Evolutionary conservation across 2,329 filamentous ascomycete species (phyloP).

Genomic region (Curvularia lunata): DNA sequence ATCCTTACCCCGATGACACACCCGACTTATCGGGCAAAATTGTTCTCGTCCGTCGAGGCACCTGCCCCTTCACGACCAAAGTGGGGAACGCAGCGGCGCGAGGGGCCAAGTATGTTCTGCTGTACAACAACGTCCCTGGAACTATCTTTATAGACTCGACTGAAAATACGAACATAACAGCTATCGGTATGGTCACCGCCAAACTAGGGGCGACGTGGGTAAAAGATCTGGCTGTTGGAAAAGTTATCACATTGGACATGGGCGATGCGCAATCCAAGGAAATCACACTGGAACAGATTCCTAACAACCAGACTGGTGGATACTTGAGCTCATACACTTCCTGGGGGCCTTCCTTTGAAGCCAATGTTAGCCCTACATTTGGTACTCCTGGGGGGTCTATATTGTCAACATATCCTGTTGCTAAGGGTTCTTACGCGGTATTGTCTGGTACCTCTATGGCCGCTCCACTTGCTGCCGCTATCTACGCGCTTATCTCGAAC

Average conservation of each 20-base stretch:
- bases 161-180: not conserved
- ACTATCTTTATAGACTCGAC: not conserved
- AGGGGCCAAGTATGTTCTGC: not conserved
- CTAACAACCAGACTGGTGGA: not conserved
- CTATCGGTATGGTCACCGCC: not conserved
- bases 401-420: constrained; percentile 61
- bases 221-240: not conserved
- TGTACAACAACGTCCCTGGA: not conserved
- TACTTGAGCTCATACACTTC: not conserved
- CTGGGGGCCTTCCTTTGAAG: constrained; percentile 68
- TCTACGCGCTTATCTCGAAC: constrained; percentile 21
- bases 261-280: not conserved
- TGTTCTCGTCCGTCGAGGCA: constrained; percentile 2
- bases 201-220: not conserved
- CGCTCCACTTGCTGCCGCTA: constrained; percentile 21
- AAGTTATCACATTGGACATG: not conserved
- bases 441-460: constrained; percentile 65
- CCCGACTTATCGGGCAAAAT: constrained; percentile 1
- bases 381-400: constrained; percentile 64
- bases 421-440: constrained; percentile 56
- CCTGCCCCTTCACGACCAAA: not conserved
- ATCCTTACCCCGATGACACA: not conserved
- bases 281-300: not conserved
- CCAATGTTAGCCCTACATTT: constrained; percentile 63
- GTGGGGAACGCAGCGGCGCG: not conserved